phyloP scores from a whole-genome alignment of 2,329 filamentous ascomycete species.

The Hypomyces rosellus region DNA sequence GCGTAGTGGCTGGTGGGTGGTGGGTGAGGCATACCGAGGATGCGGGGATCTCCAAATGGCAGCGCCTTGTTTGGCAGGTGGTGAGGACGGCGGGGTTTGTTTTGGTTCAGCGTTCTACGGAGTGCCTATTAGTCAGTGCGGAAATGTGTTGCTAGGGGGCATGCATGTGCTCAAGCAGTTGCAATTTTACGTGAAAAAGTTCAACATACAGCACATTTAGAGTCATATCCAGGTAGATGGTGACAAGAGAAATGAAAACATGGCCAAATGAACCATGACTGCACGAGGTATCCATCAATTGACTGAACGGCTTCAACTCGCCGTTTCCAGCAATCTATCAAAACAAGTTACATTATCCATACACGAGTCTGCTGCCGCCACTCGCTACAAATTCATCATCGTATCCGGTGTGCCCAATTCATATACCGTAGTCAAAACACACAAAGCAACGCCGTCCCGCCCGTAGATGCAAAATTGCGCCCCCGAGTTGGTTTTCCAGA shows the following conservation, averaged over 20 bases:
- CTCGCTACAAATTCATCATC: constrained; percentile 8
- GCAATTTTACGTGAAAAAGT: too few relatives aligned
- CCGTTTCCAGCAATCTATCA: constrained; percentile 2
- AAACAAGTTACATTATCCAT: constrained; percentile 7
- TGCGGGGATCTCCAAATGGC: too few relatives aligned
- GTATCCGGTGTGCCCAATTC: constrained; percentile 10
- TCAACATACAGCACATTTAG: too few relatives aligned
- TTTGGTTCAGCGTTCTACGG: neutral
- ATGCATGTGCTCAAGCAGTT: too few relatives aligned
- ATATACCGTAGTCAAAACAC: constrained; percentile 11
- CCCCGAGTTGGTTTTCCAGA: constrained; percentile 8
- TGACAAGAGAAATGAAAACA: too few relatives aligned
- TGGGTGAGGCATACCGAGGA: too few relatives aligned
- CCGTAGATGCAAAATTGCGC: constrained; percentile 26
- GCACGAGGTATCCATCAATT: neutral
- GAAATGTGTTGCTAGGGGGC: neutral
- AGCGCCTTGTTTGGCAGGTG: constrained; percentile 6
- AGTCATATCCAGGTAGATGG: too few relatives aligned
- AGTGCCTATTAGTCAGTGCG: too few relatives aligned
- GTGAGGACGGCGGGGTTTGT: constrained; percentile 8
- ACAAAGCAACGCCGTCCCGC: constrained; percentile 27
- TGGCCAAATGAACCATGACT: too few relatives aligned
- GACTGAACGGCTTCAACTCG: neutral
- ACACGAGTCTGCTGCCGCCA: constrained; percentile 2
- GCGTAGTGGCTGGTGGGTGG: too few relatives aligned